Percentiles rank a stretch among this genome's conserved stretches.
Conservation (phyloP, 139 green algal genomes). For the Microglena sp. region DNA sequence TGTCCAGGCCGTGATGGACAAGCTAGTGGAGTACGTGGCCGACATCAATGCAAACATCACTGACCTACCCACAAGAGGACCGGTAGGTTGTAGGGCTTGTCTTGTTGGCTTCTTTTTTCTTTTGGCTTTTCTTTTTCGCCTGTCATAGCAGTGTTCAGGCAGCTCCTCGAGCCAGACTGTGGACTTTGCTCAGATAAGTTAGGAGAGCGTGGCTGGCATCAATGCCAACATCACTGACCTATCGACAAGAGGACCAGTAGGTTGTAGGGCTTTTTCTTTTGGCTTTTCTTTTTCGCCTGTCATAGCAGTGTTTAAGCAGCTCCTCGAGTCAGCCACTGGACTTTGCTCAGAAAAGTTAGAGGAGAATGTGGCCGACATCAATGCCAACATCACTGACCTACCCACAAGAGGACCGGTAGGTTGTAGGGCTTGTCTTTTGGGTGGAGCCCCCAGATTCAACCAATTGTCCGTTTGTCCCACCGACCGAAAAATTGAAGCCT, state of each 20-base stretch:
- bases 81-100: slow-evolving; percentile 14
- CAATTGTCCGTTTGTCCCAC: too few relatives aligned
- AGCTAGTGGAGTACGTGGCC: slow-evolving; percentile 42
- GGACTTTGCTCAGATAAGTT: too few relatives aligned
- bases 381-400: slow-evolving; percentile 34
- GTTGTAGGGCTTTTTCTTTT: neutral
- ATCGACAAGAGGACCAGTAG: neutral
- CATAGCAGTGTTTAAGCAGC: too few relatives aligned
- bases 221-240: neutral
- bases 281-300: too few relatives aligned
- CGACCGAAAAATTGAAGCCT: too few relatives aligned
- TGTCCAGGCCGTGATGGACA: slow-evolving; percentile 37
- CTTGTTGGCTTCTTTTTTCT: neutral
- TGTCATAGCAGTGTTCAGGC: too few relatives aligned
- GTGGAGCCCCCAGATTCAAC: too few relatives aligned
- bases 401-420: slow-evolving; percentile 36
- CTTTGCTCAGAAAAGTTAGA: neutral
- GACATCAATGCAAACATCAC: slow-evolving; percentile 50
- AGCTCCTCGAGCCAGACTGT: too few relatives aligned
- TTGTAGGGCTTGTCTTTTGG: too few relatives aligned
- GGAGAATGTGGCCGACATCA: slow-evolving; percentile 54
- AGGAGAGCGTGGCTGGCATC: neutral
- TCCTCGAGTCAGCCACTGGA: too few relatives aligned
- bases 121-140: neutral
- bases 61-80: slow-evolving; percentile 33